Base-by-base conservation (phyloP, 208 protist species). In the Vickermania ingenoplastis region DNA sequence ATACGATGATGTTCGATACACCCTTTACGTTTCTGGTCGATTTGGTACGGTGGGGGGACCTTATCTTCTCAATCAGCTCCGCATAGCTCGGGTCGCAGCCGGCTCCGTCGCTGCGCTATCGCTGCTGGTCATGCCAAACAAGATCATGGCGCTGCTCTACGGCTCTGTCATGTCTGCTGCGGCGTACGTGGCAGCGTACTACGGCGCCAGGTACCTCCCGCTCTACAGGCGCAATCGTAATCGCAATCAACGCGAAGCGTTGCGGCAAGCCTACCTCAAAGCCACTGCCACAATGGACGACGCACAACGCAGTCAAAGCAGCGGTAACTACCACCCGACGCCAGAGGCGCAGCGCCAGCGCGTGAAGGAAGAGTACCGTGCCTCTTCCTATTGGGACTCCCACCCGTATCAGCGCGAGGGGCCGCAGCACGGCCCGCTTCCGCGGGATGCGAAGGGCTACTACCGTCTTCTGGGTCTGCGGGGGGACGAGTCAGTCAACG, bases 381-480 rank as follows among this genome's bases (percentile, higher is more conserved):
- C 66, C 57, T 94, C 87, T 3, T 79, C 79, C 2, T 91, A 94
- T 63, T 90, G 82, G 81, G 83, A 91, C 67, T 73, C 78, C 14
- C 87, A 94, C 63, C 52, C 49, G 25, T 91, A 85, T 53, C 75
- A 91, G 65, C 53, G 76, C 30, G 17, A 1, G 25, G 26, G 53
- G 27, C 21, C 24, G 3, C 23, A 22, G 2, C 25, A 1, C 21
- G 26, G 2, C 53, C 52, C 11, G 59, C 66, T 7, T 57, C 58
- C 26, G 24, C 61, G 53, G 0, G 86, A 93, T 54, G 49, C 73
- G 7, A 75, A 83, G 22, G 83, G 83, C 21, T 95, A 91, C 68
- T 95, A 95, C 60, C 31, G 53, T n/a, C 50, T 52, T 11, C 71
- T 95, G 4, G 72, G 73, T 28, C 70, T 96, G 3, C 58, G 61